Evolutionary conservation across 2,329 filamentous ascomycete species (phyloP).

Genomic region (Colletotrichum zoysiae): DNA sequence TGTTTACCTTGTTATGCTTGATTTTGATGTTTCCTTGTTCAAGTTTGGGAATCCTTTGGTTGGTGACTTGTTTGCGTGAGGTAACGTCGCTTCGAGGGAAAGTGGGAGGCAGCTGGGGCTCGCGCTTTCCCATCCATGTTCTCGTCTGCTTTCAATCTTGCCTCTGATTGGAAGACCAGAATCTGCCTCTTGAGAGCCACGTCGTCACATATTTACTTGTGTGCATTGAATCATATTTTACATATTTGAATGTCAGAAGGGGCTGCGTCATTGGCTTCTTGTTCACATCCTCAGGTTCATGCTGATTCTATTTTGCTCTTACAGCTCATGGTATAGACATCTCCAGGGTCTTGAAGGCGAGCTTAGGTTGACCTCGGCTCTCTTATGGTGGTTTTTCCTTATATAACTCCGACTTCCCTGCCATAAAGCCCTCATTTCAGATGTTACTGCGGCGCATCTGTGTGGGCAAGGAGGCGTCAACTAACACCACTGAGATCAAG

Average conservation of each 20-base stretch:
- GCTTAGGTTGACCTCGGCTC: not conserved
- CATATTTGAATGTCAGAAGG: not conserved
- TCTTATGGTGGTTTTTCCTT: not conserved
- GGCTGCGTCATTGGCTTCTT: not conserved
- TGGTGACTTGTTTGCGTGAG: not conserved
- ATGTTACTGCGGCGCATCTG: not conserved
- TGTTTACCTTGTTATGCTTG: not conserved
- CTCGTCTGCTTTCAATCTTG: not conserved
- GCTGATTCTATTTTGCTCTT: not conserved
- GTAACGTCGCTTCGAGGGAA: not conserved
- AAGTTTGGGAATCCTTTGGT: not conserved
- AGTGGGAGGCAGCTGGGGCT: not conserved
- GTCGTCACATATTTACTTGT: not conserved
- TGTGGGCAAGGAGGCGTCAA: not conserved
- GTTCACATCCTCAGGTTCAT: not conserved
- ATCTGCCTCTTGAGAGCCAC: not conserved
- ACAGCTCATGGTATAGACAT: accelerated
- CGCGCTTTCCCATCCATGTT: not conserved
- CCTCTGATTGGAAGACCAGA: not conserved
- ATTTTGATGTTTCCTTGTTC: not conserved
- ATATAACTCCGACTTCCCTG: not conserved
- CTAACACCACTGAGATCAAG: not conserved
- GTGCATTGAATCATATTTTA: not conserved
- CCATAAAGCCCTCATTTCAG: not conserved
- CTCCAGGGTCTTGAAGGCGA: not conserved